Evolutionary conservation across 2,329 filamentous ascomycete genomes (phyloP).

Genomic region (Colletotrichum musae): DNA sequence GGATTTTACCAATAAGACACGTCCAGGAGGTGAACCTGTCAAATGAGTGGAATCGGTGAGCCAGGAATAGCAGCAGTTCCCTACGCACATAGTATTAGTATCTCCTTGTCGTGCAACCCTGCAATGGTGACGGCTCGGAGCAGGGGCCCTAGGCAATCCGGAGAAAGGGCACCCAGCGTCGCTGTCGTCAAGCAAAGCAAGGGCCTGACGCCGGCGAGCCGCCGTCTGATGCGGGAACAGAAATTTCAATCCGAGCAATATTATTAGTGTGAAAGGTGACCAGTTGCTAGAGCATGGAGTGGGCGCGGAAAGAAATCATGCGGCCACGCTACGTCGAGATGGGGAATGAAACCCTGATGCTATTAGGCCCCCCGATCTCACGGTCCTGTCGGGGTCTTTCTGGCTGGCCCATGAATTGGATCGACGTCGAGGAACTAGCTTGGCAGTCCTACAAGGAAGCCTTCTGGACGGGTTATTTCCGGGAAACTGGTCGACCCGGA

Average conservation of each 20-base stretch:
- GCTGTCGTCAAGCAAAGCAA: background rate
- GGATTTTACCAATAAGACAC: background rate
- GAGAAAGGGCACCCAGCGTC: conserved; percentile 14
- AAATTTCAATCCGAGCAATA: too few relatives aligned
- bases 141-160: conserved; percentile 14
- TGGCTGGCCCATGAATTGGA: background rate
- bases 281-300: background rate
- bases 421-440: conserved; percentile 13
- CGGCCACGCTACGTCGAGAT: conserved; percentile 13
- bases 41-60: background rate
- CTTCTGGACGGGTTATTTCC: background rate
- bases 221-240: too few relatives aligned
- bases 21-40: background rate
- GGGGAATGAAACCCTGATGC: conserved; percentile 11
- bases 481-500: background rate
- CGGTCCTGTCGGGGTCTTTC: conserved; percentile 7
- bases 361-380: background rate
- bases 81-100: background rate
- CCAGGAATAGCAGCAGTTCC: conserved; percentile 24
- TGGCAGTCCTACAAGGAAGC: conserved; percentile 2
- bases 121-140: conserved; percentile 14
- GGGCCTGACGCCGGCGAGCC: too few relatives aligned
- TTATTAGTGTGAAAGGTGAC: background rate
- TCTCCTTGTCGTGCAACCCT: conserved; percentile 11
- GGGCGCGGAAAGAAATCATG: conserved; percentile 1